Percentiles rank a stretch among this genome's conserved stretches.
Evolutionary conservation across 768 basidiomycete species (phyloP).

Genomic region (Hygrophoropsis aurantiaca): DNA sequence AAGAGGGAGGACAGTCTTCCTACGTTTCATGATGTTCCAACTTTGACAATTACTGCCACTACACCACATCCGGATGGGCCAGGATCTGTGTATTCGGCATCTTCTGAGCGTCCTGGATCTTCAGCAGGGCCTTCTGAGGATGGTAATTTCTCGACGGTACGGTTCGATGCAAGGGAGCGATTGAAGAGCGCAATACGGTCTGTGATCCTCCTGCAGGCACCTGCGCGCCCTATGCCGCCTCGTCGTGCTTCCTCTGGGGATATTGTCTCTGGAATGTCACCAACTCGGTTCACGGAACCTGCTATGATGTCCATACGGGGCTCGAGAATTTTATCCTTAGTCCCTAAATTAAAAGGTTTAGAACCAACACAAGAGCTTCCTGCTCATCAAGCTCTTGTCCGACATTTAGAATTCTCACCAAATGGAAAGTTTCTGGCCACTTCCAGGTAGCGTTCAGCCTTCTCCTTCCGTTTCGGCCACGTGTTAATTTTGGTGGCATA

Average conservation of each 20-base stretch:
- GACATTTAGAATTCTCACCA: constrained; percentile 57
- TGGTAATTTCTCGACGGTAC: constrained; percentile 19
- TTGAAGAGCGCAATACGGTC: constrained; percentile 45
- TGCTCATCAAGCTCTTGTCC: constrained; percentile 49
- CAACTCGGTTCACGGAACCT: constrained; percentile 32
- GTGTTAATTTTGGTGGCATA: constrained; percentile 12
- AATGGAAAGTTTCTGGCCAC: constrained; percentile 54
- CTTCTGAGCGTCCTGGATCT: constrained; percentile 25
- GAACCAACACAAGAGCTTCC: constrained; percentile 40
- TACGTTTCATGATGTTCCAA: constrained; percentile 12
- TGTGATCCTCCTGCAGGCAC: constrained; percentile 44
- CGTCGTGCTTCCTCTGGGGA: constrained; percentile 30
- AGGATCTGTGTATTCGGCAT: constrained; percentile 23
- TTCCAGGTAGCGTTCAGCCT: constrained; percentile 39
- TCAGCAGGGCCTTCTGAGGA: constrained; percentile 28
- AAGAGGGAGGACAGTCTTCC: no score
- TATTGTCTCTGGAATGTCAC: constrained; percentile 28
- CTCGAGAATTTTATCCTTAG: constrained; percentile 38
- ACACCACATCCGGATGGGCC: constrained; percentile 19
- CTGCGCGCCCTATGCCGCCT: constrained; percentile 29
- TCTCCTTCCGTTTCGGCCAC: constrained; percentile 2
- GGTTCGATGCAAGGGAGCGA: constrained; percentile 32
- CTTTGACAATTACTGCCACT: constrained; percentile 18
- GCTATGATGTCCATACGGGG: constrained; percentile 34
- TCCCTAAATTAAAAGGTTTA: constrained; percentile 42